A percentile compares a stretch with the other conserved stretches of the same genome.
Evolutionary conservation across 2,329 filamentous ascomycete genomes (phyloP).

Genomic region (Botrytis medusae): DNA sequence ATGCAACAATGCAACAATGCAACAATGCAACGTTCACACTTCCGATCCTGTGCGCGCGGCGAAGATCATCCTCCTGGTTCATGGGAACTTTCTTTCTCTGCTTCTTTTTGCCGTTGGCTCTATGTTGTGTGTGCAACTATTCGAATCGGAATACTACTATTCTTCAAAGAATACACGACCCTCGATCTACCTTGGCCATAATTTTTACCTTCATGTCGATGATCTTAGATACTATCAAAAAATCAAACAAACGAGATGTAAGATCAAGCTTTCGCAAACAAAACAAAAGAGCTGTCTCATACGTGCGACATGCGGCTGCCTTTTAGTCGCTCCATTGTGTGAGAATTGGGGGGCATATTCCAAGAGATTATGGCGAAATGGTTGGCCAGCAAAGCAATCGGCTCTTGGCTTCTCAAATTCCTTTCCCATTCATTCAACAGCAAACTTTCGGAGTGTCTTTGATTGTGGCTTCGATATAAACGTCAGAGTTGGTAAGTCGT

Average conservation of each 20-base stretch:
- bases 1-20: background rate
- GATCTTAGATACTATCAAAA: background rate
- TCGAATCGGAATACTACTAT: background rate
- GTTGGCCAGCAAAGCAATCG: background rate
- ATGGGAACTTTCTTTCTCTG: background rate
- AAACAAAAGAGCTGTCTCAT: background rate
- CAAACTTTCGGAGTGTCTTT: background rate
- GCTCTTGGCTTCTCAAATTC: background rate
- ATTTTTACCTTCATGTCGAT: background rate
- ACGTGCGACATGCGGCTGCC: background rate
- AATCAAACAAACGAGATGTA: background rate
- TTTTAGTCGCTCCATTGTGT: background rate
- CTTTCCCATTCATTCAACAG: background rate
- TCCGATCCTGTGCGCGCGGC: background rate
- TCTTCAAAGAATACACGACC: background rate
- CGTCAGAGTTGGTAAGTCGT: background rate
- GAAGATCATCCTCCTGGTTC: background rate
- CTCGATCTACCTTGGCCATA: background rate
- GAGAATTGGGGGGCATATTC: background rate
- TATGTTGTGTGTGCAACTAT: background rate
- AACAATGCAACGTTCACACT: background rate
- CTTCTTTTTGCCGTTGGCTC: background rate
- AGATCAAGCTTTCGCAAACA: background rate
- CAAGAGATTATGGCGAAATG: background rate
- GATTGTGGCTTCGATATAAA: background rate